These are phyloP conservation scores for Ganoderma resinaceum DNA, from an alignment of 1,284 basidiomycete species.

Conservation along the genomic window DNA sequence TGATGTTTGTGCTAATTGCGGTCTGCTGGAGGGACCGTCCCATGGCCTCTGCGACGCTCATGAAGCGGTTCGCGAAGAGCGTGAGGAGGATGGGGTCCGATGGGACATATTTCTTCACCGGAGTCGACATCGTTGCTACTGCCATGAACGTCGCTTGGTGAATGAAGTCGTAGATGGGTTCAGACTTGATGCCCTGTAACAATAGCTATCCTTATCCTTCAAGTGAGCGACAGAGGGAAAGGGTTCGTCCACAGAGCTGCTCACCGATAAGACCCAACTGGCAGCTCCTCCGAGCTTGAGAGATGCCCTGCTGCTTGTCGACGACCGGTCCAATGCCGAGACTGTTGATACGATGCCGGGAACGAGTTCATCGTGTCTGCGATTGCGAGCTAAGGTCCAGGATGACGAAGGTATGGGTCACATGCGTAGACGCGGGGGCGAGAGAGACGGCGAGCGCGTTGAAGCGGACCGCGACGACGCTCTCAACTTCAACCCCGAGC, in stretches of 20 bases:
- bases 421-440: constrained; percentile 19
- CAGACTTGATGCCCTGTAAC: too few relatives aligned
- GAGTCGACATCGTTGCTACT: constrained; percentile 21
- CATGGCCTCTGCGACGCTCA: constrained; percentile 94
- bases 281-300: neutral
- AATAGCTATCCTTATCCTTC: too few relatives aligned
- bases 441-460: constrained; percentile 1
- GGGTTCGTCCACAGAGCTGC: neutral
- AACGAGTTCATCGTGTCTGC: constrained; percentile 2
- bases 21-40: constrained; percentile 90
- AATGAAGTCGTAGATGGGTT: neutral
- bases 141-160: neutral
- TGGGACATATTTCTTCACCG: constrained; percentile 36
- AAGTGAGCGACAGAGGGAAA: neutral
- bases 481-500: neutral
- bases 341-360: neutral
- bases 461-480: constrained; percentile 1
- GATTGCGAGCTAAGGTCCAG: neutral
- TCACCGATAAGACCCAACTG: neutral
- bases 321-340: neutral
- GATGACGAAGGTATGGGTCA: constrained; percentile 15
- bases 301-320: neutral
- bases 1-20: constrained; percentile 91
- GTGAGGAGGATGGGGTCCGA: constrained; percentile 91
- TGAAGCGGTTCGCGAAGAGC: constrained; percentile 91